phyloP scores from a whole-genome alignment of 257 asterid species.

The Capsicum baccatum region DNA sequence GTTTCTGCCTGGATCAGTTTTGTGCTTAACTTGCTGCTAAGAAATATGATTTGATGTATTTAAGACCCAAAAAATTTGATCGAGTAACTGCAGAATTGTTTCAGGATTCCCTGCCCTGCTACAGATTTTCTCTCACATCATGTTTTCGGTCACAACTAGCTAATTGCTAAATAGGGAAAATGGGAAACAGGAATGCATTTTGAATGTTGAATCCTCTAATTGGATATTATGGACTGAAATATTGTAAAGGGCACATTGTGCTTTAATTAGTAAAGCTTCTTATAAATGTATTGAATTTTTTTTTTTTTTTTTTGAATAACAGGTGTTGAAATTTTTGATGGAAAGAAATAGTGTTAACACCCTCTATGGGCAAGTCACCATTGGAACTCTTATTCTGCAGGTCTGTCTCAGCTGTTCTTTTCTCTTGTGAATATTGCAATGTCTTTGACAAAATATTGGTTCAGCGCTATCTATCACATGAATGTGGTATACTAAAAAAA shows the following conservation, averaged over 20 bases:
- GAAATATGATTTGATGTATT: conserved; percentile 19
- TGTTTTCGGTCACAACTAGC: neutral
- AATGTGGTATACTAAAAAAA: neutral
- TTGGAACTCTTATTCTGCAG: conserved; percentile 87
- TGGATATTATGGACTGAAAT: conserved; percentile 7
- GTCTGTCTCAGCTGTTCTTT: conserved; percentile 40
- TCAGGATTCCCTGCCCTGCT: neutral
- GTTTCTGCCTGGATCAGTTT: conserved; percentile 26
- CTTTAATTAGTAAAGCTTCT: neutral
- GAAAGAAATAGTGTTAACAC: conserved; percentile 71
- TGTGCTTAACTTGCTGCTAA: neutral
- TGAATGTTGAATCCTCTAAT: conserved; percentile 22
- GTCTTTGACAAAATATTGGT: conserved; percentile 2
- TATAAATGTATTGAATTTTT: conserved; percentile 18
- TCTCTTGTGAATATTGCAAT: conserved; percentile 16
- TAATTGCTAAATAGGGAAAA: conserved; percentile 9
- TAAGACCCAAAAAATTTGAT: conserved; percentile 12
- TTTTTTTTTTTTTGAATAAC: conserved; percentile 24
- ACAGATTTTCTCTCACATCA: neutral
- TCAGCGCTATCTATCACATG: neutral
- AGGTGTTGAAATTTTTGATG: conserved; percentile 89
- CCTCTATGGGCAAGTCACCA: conserved; percentile 81
- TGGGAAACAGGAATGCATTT: conserved; percentile 20
- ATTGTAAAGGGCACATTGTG: conserved; percentile 3
- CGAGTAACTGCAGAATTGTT: conserved; percentile 15